phyloP scores from a whole-genome alignment of 2,329 filamentous ascomycete species.

The Apiospora marii region DNA sequence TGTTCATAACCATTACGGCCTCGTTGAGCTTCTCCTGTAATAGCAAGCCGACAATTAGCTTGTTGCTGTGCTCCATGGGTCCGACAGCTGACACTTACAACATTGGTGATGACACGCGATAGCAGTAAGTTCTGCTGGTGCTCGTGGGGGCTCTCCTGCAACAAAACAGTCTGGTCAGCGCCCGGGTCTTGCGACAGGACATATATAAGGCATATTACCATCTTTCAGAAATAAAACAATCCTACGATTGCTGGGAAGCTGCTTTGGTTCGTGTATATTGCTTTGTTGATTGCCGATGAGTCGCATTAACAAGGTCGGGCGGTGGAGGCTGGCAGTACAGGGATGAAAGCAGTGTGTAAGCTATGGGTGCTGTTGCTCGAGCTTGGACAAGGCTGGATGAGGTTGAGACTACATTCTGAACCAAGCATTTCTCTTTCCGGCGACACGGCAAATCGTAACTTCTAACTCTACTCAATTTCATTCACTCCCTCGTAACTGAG shows the following conservation, averaged over 20 bases:
- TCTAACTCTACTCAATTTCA: not conserved
- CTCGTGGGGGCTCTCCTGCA: constrained; percentile 91
- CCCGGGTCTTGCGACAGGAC: too few relatives aligned
- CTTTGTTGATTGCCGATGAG: constrained; percentile 1
- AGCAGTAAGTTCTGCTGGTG: constrained; percentile 95
- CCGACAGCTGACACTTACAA: constrained; percentile 67
- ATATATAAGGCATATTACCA: not conserved
- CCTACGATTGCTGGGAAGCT: not conserved
- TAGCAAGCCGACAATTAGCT: not conserved
- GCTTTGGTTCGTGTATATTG: not conserved
- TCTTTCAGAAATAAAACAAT: not conserved
- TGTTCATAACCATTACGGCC: constrained; percentile 90
- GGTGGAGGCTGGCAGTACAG: constrained; percentile 15
- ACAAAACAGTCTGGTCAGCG: not conserved
- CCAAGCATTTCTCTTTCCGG: not conserved
- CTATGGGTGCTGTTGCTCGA: not conserved
- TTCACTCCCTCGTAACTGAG: not conserved
- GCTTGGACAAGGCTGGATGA: constrained; percentile 14
- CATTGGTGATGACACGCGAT: constrained; percentile 95
- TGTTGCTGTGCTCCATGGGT: not conserved
- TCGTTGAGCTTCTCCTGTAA: constrained; percentile 95
- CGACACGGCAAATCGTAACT: not conserved
- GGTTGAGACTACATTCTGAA: not conserved
- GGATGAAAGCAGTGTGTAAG: not conserved
- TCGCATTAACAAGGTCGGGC: not conserved